Evolutionary conservation across 1,139 yeast species (phyloP), one percentile per base, ranked within the genome.

Genomic region (Kurtzmaniella quercitrusa): DNA sequence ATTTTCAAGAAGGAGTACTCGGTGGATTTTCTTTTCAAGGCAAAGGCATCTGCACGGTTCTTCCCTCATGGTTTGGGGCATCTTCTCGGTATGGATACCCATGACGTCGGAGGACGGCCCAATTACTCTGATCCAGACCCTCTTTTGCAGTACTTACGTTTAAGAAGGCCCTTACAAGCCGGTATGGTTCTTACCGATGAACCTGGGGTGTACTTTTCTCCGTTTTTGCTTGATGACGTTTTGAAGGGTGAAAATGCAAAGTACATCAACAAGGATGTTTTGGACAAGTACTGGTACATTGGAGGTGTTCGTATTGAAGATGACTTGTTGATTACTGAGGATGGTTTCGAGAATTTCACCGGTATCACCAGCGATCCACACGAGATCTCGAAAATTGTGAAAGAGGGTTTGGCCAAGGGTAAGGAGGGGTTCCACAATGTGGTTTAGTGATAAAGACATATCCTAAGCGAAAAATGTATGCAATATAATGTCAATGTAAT

Each of bases 281-380:
- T 93, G 51, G 82, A 86, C 44, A 81, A 79, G 58, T 93, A 90
- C 64, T 80, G 86, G 85, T 78, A 84, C 51, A 80, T 93, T 48
- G 98, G 98, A 18, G 98, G 98, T 41, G 96, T 93, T 6, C 80
- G 98, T 63, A 89, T 93, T 48, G 98, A 93, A 63, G 98, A 93
- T 59, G 97, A 91, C 58, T 78, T 93, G 41, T 68, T 87, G 41
- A 83, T 93, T 41, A 88, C 96, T 2, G 73, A 74, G 42, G 68
- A 66, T 44, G 98, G 98, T 0, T 80, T 63, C 58, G 95, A 90
- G 56, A 86, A 88, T 56, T 68, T 91, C 46, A 93, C 97, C 3
- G 75, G 78, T 36, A 80, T 91, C 46, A 88, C 97, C 2, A 83
- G 85, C 46, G 95, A 91, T 59, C 91, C 97, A 1, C 75, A 72